Evolutionary conservation across 108 stramenopile species (phyloP), one percentile per base, ranked within the genome.

Genomic region (Heterococcus sp.): DNA sequence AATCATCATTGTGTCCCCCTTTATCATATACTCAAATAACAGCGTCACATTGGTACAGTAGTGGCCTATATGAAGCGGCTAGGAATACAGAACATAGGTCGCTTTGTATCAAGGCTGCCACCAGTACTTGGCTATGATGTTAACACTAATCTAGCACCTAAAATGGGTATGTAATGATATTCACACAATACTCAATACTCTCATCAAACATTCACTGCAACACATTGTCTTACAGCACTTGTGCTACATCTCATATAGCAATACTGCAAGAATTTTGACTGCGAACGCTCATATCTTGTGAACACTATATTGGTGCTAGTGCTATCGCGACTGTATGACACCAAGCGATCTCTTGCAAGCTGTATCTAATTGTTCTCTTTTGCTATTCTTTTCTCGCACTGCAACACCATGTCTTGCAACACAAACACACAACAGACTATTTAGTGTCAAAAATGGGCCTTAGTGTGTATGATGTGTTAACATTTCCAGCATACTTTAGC

Each of bases 101-200:
- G 83, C 2, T 84, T 84, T 37, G 83, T 82, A 0, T 78, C 79
- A 4, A 32, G 79, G 63, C 79, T 82, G 30, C 83, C 83, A 28
- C 79, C 83, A 29, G 83, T 84, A 1, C 37, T 84, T 31, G 83
- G 79, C 36, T 84, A 82, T 35, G 83, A 84, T 39, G 83, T 84
- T 0, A 30, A 58, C 26, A 72, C 31, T 33, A 78, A 82, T 37
- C 73, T 84, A 28, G 31, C 21, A 32, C 83, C 83, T 0, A 84
- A 84, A 80, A 74, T 82, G 46, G 38, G 76, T 27, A 14, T 1
- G 31, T 1, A 1, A 0, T 5, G 5, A 0, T 30, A 72, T 0
- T 32, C 38, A 21, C 71, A 72, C 46, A 58, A 21, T 21, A 21
- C 46, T 58, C 46, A 58, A 21, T 21, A 21, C n/a, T n/a, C n/a